Evolutionary conservation across 768 basidiomycete species (phyloP).

Genomic region (Vararia minispora): DNA sequence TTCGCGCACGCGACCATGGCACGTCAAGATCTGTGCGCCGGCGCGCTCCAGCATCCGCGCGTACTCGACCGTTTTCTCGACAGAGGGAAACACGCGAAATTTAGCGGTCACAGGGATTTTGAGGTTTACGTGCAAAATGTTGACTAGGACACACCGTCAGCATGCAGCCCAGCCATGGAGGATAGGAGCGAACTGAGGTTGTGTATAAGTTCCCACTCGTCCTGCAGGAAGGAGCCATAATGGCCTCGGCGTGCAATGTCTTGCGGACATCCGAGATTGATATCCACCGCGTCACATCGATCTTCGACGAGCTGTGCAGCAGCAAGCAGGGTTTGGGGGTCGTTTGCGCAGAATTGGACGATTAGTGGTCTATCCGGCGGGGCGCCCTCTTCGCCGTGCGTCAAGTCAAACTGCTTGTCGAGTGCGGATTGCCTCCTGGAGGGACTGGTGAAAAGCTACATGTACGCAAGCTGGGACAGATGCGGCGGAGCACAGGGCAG

Average conservation of each 20-base stretch:
- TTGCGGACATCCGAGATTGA: constrained; percentile 93
- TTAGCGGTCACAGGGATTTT: constrained; percentile 93
- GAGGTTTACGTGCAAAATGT: constrained; percentile 73
- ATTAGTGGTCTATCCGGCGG: constrained; percentile 73
- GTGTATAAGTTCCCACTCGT: constrained; percentile 88
- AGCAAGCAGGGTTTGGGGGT: constrained; percentile 63
- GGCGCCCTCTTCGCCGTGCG: constrained; percentile 74
- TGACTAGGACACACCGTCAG: constrained; percentile 39
- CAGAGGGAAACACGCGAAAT: constrained; percentile 79
- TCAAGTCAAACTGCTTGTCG: constrained; percentile 55
- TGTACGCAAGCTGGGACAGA: not conserved
- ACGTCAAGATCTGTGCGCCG: constrained; percentile 90
- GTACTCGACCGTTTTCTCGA: constrained; percentile 86
- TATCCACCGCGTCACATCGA: constrained; percentile 86
- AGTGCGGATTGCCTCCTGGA: constrained; percentile 41
- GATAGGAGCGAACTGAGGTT: constrained; percentile 44
- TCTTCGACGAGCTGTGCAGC: constrained; percentile 70
- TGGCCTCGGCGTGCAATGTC: constrained; percentile 82
- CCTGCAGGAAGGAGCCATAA: constrained; percentile 88
- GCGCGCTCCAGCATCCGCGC: constrained; percentile 93
- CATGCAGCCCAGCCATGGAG: not conserved
- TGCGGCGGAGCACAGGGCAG: not conserved
- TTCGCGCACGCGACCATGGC: constrained; percentile 86
- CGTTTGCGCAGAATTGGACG: constrained; percentile 91
- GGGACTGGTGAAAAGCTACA: constrained; percentile 58